Conservation (phyloP, 1,284 basidiomycete genomes). For the Cerioporus squamosus region DNA sequence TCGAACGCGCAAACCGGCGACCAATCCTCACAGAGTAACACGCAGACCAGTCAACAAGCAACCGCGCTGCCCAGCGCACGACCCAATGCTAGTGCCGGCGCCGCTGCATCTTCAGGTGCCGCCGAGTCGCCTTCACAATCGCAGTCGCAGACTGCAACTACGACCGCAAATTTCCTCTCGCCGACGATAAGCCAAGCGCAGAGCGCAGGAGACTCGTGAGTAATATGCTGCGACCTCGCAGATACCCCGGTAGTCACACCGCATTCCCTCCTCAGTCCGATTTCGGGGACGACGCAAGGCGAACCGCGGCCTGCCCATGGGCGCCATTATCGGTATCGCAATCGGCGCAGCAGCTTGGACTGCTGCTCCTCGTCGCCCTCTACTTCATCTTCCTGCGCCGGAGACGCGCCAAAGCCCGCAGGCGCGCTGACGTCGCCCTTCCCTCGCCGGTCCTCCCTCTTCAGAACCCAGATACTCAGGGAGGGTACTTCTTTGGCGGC, state of each 20-base stretch:
- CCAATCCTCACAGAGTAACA: neutral
- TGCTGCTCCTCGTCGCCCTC: slow-evolving; percentile 36
- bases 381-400: slow-evolving; percentile 36
- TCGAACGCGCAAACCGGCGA: neutral
- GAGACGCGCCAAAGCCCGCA: slow-evolving; percentile 8
- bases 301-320: slow-evolving; percentile 18
- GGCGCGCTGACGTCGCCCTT: slow-evolving; percentile 9
- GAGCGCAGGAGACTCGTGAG: slow-evolving; percentile 15
- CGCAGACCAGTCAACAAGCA: neutral
- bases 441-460: slow-evolving; percentile 43
- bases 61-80: neutral
- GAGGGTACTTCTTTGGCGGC: slow-evolving; percentile 27
- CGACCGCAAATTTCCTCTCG: neutral
- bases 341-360: slow-evolving; percentile 34
- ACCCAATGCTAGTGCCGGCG: neutral
- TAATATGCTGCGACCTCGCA: neutral
- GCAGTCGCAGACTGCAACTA: neutral
- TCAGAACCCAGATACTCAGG: slow-evolving; percentile 40
- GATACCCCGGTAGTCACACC: neutral
- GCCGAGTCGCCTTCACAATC: too few species aligned
- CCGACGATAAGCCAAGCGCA: slow-evolving; percentile 11
- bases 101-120: neutral
- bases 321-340: slow-evolving; percentile 35
- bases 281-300: slow-evolving; percentile 4
- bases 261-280: neutral